Conservation (phyloP, 371 early-diverging fungal genomes). For the Actinomortierella ambigua region DNA sequence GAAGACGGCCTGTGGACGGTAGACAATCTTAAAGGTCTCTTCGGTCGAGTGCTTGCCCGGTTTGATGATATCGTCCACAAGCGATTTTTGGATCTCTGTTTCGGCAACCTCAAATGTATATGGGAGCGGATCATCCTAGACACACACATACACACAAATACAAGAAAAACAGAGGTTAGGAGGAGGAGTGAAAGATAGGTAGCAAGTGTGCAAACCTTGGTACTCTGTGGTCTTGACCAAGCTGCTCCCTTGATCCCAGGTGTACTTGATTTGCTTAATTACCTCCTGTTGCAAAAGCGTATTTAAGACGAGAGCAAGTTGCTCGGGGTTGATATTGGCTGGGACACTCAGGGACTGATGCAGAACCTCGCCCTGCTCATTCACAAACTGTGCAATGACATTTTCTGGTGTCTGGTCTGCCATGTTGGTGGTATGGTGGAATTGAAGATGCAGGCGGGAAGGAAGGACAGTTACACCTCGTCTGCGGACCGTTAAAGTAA, state of each 20-base stretch:
- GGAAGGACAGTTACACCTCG: no score
- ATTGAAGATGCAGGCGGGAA: no score
- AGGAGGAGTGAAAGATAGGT: background rate
- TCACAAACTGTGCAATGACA: slow-evolving; percentile 82
- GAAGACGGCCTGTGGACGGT: slow-evolving; percentile 95
- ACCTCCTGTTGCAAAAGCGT: slow-evolving; percentile 65
- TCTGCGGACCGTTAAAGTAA: no score
- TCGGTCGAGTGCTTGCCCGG: slow-evolving; percentile 79
- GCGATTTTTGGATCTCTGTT: slow-evolving; percentile 73
- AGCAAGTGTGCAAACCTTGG: background rate
- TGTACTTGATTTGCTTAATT: slow-evolving; percentile 6
- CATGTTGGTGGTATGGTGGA: no score
- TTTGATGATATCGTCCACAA: slow-evolving; percentile 78
- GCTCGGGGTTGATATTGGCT: slow-evolving; percentile 81
- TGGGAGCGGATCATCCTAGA: slow-evolving; percentile 81
- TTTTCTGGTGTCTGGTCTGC: slow-evolving; percentile 36
- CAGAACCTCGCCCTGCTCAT: slow-evolving; percentile 78
- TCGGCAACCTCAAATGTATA: slow-evolving; percentile 91
- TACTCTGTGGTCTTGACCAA: background rate
- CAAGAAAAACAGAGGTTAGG: no score
- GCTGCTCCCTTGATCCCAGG: background rate
- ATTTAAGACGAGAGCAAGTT: slow-evolving; percentile 87
- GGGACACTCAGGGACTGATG: slow-evolving; percentile 91
- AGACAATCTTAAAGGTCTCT: slow-evolving; percentile 83
- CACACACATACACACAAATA: background rate